Evolutionary conservation across 2,329 filamentous ascomycete species (phyloP).

Genomic region (Exutisphaerella laricina): DNA sequence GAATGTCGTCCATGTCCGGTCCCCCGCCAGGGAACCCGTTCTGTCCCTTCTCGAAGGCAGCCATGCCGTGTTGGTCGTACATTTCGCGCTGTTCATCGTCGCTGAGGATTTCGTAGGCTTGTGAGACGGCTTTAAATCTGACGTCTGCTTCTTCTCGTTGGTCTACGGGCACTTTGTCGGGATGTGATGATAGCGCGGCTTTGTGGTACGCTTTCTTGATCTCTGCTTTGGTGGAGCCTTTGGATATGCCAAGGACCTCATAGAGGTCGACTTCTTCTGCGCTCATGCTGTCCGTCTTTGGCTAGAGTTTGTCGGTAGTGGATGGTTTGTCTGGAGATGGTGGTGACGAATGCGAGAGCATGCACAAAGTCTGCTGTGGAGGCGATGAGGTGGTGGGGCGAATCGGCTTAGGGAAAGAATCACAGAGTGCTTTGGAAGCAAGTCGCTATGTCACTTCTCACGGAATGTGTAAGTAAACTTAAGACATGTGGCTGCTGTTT

Average conservation of each 20-base stretch:
- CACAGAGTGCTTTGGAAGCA: too few relatives aligned
- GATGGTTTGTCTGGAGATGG: background rate
- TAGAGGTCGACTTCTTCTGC: slow-evolving; percentile 56
- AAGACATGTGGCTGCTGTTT: background rate
- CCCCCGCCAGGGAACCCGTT: slow-evolving; percentile 61
- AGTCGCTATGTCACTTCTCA: background rate
- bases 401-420: too few relatives aligned
- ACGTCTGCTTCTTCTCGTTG: slow-evolving; percentile 79
- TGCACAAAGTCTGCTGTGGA: too few relatives aligned
- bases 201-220: slow-evolving; percentile 97
- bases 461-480: background rate
- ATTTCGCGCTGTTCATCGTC: slow-evolving; percentile 89
- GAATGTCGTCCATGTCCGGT: slow-evolving; percentile 84
- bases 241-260: slow-evolving; percentile 72
- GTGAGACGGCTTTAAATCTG: slow-evolving; percentile 86
- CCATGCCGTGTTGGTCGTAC: slow-evolving; percentile 94
- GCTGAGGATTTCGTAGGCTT: slow-evolving; percentile 95
- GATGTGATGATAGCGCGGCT: slow-evolving; percentile 70
- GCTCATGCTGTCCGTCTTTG: slow-evolving; percentile 20
- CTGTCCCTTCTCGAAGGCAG: slow-evolving; percentile 73
- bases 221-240: slow-evolving; percentile 66
- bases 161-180: slow-evolving; percentile 88
- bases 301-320: slow-evolving; percentile 13
- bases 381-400: too few relatives aligned
- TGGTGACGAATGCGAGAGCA: background rate